Percentiles rank a stretch among this genome's conserved stretches.
phyloP scores from a whole-genome alignment of 371 early-diverging fungal genomes.

The Enterocytospora artemiae region DNA sequence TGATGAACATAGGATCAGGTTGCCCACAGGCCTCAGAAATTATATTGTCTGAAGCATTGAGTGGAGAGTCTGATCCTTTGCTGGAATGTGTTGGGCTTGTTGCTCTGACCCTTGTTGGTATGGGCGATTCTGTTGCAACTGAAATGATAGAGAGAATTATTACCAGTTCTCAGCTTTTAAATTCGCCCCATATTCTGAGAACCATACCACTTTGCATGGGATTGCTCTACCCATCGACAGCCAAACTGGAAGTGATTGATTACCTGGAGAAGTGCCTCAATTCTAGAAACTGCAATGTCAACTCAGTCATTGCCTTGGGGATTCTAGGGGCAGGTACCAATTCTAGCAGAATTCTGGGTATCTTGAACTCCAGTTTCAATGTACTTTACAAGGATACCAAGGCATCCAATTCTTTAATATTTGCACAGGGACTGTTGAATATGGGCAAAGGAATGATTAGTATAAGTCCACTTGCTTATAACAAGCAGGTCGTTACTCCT shows the following conservation, averaged over 20 bases:
- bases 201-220: slow-evolving; percentile 80
- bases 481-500: slow-evolving; percentile 24
- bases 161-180: slow-evolving; percentile 47
- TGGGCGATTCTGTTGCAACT: slow-evolving; percentile 47
- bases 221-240: slow-evolving; percentile 83
- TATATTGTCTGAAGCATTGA: slow-evolving; percentile 46
- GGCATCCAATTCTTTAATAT: slow-evolving; percentile 75
- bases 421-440: slow-evolving; percentile 65
- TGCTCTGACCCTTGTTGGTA: slow-evolving; percentile 40
- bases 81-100: slow-evolving; percentile 45
- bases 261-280: slow-evolving; percentile 85
- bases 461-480: slow-evolving; percentile 28
- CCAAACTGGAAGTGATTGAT: slow-evolving; percentile 75
- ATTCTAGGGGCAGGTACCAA: slow-evolving; percentile 96
- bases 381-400: slow-evolving; percentile 86
- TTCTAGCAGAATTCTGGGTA: slow-evolving; percentile 87
- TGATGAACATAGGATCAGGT: slow-evolving; percentile 46
- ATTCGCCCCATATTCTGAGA: slow-evolving; percentile 34
- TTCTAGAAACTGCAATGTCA: slow-evolving; percentile 69
- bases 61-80: slow-evolving; percentile 38
- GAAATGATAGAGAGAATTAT: slow-evolving; percentile 49
- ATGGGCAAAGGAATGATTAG: slow-evolving; percentile 44
- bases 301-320: slow-evolving; percentile 93
- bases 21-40: slow-evolving; percentile 44
- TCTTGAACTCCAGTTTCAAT: slow-evolving; percentile 82